Base-by-base conservation (phyloP, 768 basidiomycete species). In the Porpolomopsis calyptriformis region DNA sequence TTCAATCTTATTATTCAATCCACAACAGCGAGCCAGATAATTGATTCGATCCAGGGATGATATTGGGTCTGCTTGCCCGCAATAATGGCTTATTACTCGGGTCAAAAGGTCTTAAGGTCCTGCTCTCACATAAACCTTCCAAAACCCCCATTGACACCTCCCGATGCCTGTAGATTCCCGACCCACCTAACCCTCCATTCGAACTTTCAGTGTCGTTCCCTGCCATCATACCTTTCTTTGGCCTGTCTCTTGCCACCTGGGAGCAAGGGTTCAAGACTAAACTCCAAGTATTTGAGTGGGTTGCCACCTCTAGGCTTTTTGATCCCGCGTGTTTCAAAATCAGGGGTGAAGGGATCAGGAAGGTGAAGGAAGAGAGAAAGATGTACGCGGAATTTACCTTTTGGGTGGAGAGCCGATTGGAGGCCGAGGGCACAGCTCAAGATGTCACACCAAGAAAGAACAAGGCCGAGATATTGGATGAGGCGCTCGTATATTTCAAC, bases 381-480 rank as follows among this genome's bases (percentile, higher is more conserved):
- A 80, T 84, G 80, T 82, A 80, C 53, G 57, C 61, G 8, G 69
- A 73, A 40, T 85, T 84, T 46, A 61, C 78, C 4, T 52, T 62
- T 6, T 83, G 73, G 71, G 72, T 59, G 55, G 33, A 41, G 39
- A 24, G 10, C 51, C 39, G 24, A 44, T 16, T 25, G 26, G 0
- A 42, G 51, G 16, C 46, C 56, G 22, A 43, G 26, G 23, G 27
- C 43, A 48, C 56, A 42, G 26, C 35, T 43, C 49, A 36, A 10
- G 52, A 33, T 37, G 53, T 29, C 54, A 59, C 48, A 46, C 60
- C 48, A 55, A 46, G 52, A 40, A 46, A 54, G 43, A 48, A 49
- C 34, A 54, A 46, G 10, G 46, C 43, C 53, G 47, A 46, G 51
- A 41, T 61, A 46, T 55, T 62, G 19, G 64, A 70, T 41, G 72